Base-by-base conservation (phyloP, 208 protist genomes). In the Herpetomonas samuelpessoai region DNA sequence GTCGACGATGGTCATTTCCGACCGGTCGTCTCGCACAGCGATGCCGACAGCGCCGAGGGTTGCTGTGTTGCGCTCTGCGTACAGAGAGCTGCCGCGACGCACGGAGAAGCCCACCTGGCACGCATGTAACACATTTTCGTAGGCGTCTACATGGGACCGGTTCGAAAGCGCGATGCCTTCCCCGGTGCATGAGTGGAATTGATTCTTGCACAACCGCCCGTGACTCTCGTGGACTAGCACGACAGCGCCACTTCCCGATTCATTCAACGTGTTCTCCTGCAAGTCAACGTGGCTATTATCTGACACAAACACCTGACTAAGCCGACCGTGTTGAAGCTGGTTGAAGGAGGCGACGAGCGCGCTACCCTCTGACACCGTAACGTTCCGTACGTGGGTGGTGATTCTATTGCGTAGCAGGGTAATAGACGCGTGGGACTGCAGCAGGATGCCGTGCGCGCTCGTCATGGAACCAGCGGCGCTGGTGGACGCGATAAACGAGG, bases 101-200 rank as follows among this genome's bases (percentile, higher is more conserved):
- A 75, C 68, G 44, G 62, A 67, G 45, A 80, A 56, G n/a, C 52
- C 45, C 41, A 66, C 48, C 9, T 41, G n/a, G 27, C 68, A 67
- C 12, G 68, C 63, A 44, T 71, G 54, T 31, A 80, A 56, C 25
- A 47, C 62, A 38, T 75, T 75, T 22, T 30, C 19, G 48, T 65
- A 49, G 47, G 75, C 35, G 24, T 22, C 59, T 1, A 57, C 67
- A 2, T 60, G 64, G 12, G 51, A 28, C n/a, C 39, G 50, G 7
- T 47, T 16, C 38, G 63, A 54, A 22, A 68, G 56, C 21, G 71
- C 46, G 12, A 72, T 28, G 21, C 66, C 72, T 48, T 72, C 72
- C 3, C 24, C 41, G 10, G 39, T 29, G 57, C 45, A 19, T 10
- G 49, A 55, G 28, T 31, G 19, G 49, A 55, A 24, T 9, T 48